Percentiles rank a stretch among this genome's conserved stretches.
Evolutionary conservation across 371 early-diverging fungal species (phyloP).

Genomic region (Mortierella sp.): DNA sequence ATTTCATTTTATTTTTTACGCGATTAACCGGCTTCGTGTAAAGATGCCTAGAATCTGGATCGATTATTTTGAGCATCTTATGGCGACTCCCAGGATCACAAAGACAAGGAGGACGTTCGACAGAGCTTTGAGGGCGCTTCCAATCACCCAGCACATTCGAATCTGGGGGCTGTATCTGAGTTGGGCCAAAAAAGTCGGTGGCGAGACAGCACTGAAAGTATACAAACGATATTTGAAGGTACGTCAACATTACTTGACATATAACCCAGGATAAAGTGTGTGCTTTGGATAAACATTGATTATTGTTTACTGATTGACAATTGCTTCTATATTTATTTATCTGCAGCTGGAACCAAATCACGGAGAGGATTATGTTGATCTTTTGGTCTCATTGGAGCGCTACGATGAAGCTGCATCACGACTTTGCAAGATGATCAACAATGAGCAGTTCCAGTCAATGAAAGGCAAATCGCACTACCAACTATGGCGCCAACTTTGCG

Average conservation of each 20-base stretch:
- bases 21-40: not conserved
- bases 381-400: conserved; percentile 73
- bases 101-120: conserved; percentile 90
- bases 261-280: not conserved
- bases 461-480: conserved; percentile 85
- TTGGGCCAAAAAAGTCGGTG: conserved; percentile 85
- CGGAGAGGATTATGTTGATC: conserved; percentile 81
- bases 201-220: conserved; percentile 85
- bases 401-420: conserved; percentile 91
- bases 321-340: not conserved
- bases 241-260: not conserved
- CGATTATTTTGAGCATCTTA: conserved; percentile 79
- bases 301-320: not conserved
- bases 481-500: conserved; percentile 91
- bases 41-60: conserved; percentile 90
- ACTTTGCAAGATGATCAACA: conserved; percentile 80
- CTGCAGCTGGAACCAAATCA: conserved; percentile 75
- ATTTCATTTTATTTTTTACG: conserved; percentile 10
- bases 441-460: conserved; percentile 75
- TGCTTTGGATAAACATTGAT: not conserved
- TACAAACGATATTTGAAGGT: conserved; percentile 88
- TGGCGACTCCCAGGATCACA: conserved; percentile 80
- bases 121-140: conserved; percentile 89
- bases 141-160: conserved; percentile 92
- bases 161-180: conserved; percentile 91